These are phyloP conservation scores for Didymella pomorum DNA, from an alignment of 2,329 filamentous ascomycete species.

Conservation along the genomic window DNA sequence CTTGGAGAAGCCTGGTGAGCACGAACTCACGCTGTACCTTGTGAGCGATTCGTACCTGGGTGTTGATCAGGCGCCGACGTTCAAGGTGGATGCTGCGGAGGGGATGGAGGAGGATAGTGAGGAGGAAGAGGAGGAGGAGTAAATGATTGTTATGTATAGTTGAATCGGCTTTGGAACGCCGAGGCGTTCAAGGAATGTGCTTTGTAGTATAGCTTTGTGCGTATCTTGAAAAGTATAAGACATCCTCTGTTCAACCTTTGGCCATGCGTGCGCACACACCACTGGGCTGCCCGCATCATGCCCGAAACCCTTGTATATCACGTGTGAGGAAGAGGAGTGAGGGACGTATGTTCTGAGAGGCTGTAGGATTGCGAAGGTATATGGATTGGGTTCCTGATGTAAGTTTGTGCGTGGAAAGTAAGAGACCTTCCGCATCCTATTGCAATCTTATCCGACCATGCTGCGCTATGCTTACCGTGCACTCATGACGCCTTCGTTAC, in stretches of 20 bases:
- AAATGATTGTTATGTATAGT: neutral
- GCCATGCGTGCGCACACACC: too few species aligned
- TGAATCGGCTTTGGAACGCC: neutral
- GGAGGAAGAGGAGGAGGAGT: constrained; percentile 62
- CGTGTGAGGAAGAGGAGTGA: too few species aligned
- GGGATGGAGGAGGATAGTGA: constrained; percentile 95
- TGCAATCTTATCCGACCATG: too few species aligned
- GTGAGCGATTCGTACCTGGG: constrained; percentile 98
- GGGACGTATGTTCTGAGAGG: too few species aligned
- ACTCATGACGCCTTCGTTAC: too few species aligned
- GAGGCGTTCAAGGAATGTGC: neutral
- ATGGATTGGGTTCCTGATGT: too few species aligned
- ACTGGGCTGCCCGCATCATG: too few species aligned
- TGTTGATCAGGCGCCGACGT: constrained; percentile 93
- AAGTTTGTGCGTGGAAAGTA: too few species aligned
- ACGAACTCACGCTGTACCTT: constrained; percentile 88
- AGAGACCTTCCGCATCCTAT: too few species aligned
- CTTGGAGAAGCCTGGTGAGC: constrained; percentile 81
- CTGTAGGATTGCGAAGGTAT: too few species aligned
- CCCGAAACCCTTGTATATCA: too few species aligned
- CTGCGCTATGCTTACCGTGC: too few species aligned
- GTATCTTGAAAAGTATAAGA: neutral
- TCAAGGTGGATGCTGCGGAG: constrained; percentile 84
- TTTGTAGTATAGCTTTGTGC: neutral
- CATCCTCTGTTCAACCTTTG: neutral